A percentile compares a stretch with the other conserved stretches of the same genome.
Evolutionary conservation across 2,329 filamentous ascomycete genomes (phyloP).

Genomic region (Fusarium compactum): DNA sequence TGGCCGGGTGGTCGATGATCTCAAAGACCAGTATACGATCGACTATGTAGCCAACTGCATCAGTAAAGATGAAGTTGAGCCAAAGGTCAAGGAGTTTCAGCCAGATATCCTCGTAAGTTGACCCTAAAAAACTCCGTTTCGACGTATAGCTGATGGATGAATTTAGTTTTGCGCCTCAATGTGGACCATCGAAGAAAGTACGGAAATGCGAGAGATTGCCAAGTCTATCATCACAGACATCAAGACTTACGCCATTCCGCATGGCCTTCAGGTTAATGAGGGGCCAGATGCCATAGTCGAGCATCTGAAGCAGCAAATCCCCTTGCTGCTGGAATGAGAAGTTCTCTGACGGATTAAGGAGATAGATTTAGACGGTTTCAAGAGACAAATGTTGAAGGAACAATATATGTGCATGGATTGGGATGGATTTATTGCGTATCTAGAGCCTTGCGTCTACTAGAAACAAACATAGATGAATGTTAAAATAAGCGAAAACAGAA

Average conservation of each 20-base stretch:
- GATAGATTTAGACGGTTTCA: background rate
- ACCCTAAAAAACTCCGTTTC: background rate
- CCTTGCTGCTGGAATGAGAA: conserved; percentile 26
- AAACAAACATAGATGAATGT: background rate
- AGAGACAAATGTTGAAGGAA: background rate
- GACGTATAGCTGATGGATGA: background rate
- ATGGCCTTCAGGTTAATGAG: conserved; percentile 64
- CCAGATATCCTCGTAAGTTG: background rate
- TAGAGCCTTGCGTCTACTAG: background rate
- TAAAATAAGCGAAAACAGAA: background rate
- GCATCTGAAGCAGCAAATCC: conserved; percentile 59
- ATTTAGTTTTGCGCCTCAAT: conserved; percentile 69
- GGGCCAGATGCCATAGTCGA: conserved; percentile 67
- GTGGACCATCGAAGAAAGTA: conserved; percentile 61
- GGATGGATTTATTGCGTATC: background rate
- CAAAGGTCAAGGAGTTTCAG: background rate
- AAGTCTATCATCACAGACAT: conserved; percentile 58
- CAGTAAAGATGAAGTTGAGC: background rate
- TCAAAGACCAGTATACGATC: conserved; percentile 74
- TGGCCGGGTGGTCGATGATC: conserved; percentile 68
- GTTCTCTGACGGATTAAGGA: background rate
- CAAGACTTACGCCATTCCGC: conserved; percentile 64
- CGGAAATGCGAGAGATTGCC: conserved; percentile 59
- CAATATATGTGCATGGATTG: background rate
- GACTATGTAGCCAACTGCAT: conserved; percentile 70